These are phyloP conservation scores for Brassica carinata DNA, from an alignment of 345 rosid genomes.

Conservation along the genomic window DNA sequence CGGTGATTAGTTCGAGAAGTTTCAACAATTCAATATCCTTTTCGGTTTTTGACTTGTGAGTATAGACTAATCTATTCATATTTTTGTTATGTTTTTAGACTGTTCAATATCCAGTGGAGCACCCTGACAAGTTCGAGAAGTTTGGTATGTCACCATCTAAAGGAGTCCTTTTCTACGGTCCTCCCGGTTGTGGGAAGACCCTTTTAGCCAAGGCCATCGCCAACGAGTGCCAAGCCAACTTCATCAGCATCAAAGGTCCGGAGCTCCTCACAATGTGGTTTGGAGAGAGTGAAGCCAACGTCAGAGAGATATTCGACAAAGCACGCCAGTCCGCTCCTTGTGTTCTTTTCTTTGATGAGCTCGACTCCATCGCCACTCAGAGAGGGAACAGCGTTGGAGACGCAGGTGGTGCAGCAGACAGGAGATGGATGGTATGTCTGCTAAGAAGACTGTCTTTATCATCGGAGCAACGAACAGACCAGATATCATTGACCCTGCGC, in stretches of 20 bases:
- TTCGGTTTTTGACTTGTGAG: neutral
- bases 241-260: conserved; percentile 72
- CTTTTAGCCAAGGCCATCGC: conserved; percentile 73
- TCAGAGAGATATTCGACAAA: conserved; percentile 73
- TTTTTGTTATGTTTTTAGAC: conserved; percentile 42
- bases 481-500: conserved; percentile 59
- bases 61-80: neutral
- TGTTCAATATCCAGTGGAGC: conserved; percentile 85
- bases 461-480: conserved; percentile 73
- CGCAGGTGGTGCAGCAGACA: conserved; percentile 73
- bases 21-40: neutral
- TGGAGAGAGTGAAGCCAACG: conserved; percentile 82
- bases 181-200: conserved; percentile 74
- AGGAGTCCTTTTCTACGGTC: conserved; percentile 76
- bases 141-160: conserved; percentile 84
- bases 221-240: conserved; percentile 73
- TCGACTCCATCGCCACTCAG: conserved; percentile 79
- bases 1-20: too few relatives aligned
- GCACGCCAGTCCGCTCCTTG: conserved; percentile 72
- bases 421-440: conserved; percentile 83
- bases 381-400: conserved; percentile 68
- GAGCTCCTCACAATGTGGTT: conserved; percentile 82
- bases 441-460: conserved; percentile 67
- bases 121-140: conserved; percentile 76
- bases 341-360: conserved; percentile 83